Evolutionary conservation across 139 green algal species (phyloP).

Genomic region (Auxenochlorella protothecoides): DNA sequence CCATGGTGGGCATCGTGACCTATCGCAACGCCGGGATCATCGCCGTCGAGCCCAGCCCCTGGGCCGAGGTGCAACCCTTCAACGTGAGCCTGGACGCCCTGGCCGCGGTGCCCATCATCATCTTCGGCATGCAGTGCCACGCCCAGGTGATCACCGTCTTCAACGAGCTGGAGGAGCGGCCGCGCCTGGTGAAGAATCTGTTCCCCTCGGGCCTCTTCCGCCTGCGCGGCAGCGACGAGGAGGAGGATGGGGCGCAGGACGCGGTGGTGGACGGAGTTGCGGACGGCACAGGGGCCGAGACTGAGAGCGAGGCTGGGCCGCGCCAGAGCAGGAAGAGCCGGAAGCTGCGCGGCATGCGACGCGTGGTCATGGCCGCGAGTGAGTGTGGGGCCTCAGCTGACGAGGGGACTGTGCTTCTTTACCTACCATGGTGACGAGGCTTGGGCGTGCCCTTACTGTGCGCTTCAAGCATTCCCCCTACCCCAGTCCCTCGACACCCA

Average conservation of each 20-base stretch:
- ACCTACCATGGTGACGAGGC: not conserved
- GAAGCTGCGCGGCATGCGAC: conserved; percentile 46
- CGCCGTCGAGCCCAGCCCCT: not conserved
- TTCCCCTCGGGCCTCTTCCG: not conserved
- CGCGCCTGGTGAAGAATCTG: not conserved
- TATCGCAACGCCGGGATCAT: conserved; percentile 17
- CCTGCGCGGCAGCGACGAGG: not conserved
- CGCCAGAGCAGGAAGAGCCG: no score
- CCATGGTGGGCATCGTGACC: conserved; percentile 31
- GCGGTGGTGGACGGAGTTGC: not conserved
- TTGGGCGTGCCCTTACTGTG: no score
- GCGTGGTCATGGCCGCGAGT: conserved; percentile 15
- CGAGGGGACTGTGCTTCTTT: not conserved
- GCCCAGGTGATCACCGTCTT: conserved; percentile 42
- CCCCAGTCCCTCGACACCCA: not conserved
- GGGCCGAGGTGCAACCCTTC: conserved; percentile 25
- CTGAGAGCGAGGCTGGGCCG: no score
- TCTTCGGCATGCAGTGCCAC: conserved; percentile 62
- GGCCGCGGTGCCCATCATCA: conserved; percentile 44
- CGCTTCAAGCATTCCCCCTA: not conserved
- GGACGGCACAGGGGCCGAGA: no score
- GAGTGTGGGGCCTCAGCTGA: conserved; percentile 4
- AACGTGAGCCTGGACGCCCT: conserved; percentile 8
- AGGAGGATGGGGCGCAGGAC: not conserved
- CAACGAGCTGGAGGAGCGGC: conserved; percentile 13